These are phyloP conservation scores for Kodamaea arcana DNA, from an alignment of 1,139 yeast genomes.

Conservation along the genomic window DNA sequence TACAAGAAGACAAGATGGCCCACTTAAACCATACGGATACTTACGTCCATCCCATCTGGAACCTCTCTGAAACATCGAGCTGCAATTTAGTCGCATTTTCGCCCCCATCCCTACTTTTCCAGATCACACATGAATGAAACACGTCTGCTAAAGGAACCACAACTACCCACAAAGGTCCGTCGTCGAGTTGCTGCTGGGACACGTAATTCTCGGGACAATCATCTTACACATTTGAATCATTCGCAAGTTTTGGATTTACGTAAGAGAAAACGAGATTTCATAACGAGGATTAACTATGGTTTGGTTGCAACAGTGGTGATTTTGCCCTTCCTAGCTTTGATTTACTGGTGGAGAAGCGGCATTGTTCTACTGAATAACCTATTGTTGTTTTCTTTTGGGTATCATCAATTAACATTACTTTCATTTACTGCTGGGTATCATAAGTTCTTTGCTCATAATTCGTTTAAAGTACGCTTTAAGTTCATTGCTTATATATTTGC, in stretches of 20 bases:
- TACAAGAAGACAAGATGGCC: too few species aligned
- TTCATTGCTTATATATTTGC: constrained; percentile 43
- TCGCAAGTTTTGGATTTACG: constrained; percentile 18
- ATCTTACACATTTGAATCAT: constrained; percentile 14
- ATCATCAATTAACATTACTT: constrained; percentile 39
- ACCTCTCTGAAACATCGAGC: too few species aligned
- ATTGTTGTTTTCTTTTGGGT: constrained; percentile 31
- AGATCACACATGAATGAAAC: too few species aligned
- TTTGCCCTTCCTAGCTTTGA: constrained; percentile 18
- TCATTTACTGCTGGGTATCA: constrained; percentile 59
- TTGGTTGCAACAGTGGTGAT: constrained; percentile 17
- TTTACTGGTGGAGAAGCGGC: constrained; percentile 8
- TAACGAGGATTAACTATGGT: constrained; percentile 21
- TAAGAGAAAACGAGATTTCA: constrained; percentile 20
- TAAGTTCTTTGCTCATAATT: constrained; percentile 59
- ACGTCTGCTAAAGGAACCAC: not conserved
- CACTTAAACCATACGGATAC: too few species aligned
- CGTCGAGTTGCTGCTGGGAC: not conserved
- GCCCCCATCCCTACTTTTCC: too few species aligned
- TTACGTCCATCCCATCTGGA: too few species aligned
- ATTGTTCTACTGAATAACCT: constrained; percentile 20
- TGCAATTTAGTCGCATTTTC: too few species aligned
- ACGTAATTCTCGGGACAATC: not conserved
- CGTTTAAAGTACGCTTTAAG: constrained; percentile 39
- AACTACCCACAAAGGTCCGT: not conserved